phyloP scores from a whole-genome alignment of 768 basidiomycete species.

The Lactifluus hygrophoroides region DNA sequence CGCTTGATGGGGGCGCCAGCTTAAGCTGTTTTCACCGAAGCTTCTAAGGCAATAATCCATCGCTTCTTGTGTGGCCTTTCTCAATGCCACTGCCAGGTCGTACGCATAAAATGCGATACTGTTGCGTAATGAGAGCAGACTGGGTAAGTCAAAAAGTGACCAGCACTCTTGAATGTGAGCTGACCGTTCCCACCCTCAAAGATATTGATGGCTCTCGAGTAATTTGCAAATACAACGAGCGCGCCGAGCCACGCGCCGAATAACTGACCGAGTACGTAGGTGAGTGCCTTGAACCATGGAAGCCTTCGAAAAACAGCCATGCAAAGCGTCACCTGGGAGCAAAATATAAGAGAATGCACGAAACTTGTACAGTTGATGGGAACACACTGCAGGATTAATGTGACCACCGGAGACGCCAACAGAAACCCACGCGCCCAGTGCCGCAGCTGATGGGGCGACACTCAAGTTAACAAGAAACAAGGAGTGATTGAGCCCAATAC shows the following conservation, averaged over 20 bases:
- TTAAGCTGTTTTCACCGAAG: background rate
- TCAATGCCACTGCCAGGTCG: conserved; percentile 41
- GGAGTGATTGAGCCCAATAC: background rate
- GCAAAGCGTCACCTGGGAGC: conserved; percentile 52
- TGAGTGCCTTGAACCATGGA: conserved; percentile 73
- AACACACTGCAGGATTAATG: conserved; percentile 29
- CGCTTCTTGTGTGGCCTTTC: conserved; percentile 52
- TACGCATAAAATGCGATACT: conserved; percentile 58
- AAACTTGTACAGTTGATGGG: background rate
- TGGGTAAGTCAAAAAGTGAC: conserved; percentile 53
- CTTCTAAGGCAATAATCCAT: conserved; percentile 52
- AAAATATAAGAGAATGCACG: background rate
- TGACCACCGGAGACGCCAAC: conserved; percentile 67
- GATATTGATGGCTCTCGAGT: conserved; percentile 54
- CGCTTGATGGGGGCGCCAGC: background rate
- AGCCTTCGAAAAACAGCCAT: conserved; percentile 63
- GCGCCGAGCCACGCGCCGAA: conserved; percentile 54
- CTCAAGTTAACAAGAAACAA: background rate
- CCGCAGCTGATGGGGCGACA: conserved; percentile 32
- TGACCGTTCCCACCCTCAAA: conserved; percentile 48
- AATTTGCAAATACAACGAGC: conserved; percentile 52
- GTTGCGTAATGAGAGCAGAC: conserved; percentile 39
- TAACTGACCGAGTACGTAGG: conserved; percentile 53
- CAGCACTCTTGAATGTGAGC: conserved; percentile 49
- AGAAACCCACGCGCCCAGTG: conserved; percentile 61